Evolutionary conservation across 352 stramenopile genomes (phyloP).

Genomic region (Phytophthora europaea): DNA sequence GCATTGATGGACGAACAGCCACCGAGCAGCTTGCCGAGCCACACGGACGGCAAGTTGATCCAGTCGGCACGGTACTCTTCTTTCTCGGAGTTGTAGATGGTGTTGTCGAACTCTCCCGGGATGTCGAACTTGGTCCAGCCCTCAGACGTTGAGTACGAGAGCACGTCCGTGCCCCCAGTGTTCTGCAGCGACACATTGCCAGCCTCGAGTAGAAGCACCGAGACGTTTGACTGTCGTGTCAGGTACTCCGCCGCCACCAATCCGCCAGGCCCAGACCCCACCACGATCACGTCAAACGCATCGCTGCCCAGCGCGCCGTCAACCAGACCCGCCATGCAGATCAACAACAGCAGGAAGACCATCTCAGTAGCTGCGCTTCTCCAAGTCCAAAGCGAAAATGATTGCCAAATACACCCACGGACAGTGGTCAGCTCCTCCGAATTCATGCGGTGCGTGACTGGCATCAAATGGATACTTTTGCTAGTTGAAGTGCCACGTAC

Average conservation of each 20-base stretch:
- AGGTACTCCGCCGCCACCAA: slow-evolving; percentile 67
- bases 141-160: slow-evolving; percentile 31
- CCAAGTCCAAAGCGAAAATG: slow-evolving; percentile 6
- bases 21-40: slow-evolving; percentile 78
- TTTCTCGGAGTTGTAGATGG: slow-evolving; percentile 53
- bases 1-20: slow-evolving; percentile 84
- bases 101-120: slow-evolving; percentile 59
- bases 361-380: neutral
- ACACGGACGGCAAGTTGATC: slow-evolving; percentile 51
- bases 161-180: slow-evolving; percentile 45
- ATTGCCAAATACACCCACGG: neutral
- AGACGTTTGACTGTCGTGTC: slow-evolving; percentile 45
- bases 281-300: slow-evolving; percentile 64
- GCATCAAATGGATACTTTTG: slow-evolving; percentile 22
- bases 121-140: slow-evolving; percentile 58
- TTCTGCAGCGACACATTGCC: slow-evolving; percentile 53
- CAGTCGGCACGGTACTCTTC: slow-evolving; percentile 63
- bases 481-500: slow-evolving; percentile 26
- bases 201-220: slow-evolving; percentile 67
- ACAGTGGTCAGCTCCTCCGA: no score
- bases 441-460: neutral
- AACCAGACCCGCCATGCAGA: neutral
- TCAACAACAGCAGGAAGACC: neutral
- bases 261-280: slow-evolving; percentile 66
- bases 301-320: slow-evolving; percentile 8